Conservation (phyloP, 352 stramenopile genomes). For the Saprolegnia parasitica region DNA sequence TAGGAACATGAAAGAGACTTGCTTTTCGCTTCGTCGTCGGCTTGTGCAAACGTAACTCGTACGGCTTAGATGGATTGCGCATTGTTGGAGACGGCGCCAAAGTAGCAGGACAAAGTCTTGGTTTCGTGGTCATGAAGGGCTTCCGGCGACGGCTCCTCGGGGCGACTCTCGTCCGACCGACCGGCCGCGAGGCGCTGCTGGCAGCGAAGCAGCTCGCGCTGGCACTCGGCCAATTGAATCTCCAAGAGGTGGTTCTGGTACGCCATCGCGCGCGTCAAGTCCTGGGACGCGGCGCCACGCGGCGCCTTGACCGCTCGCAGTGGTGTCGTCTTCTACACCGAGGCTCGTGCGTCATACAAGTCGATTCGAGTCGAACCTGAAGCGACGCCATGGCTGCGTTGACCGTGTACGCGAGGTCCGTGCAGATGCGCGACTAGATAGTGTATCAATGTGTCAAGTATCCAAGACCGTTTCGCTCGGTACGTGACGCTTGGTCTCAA, state of each 20-base stretch:
- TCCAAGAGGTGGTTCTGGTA: constrained; percentile 59
- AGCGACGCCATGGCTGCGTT: constrained; percentile 78
- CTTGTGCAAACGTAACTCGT: too few relatives aligned
- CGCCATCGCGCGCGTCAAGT: constrained; percentile 56
- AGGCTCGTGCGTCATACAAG: too few relatives aligned
- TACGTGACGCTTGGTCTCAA: constrained; percentile 50
- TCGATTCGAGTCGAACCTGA: neutral
- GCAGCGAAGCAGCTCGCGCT: constrained; percentile 38
- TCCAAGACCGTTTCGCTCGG: neutral
- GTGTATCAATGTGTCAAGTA: neutral
- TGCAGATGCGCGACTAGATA: constrained; percentile 54
- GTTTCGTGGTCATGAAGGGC: neutral
- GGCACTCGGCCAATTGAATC: constrained; percentile 44
- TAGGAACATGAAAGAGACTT: too few relatives aligned
- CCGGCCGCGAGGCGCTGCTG: constrained; percentile 5
- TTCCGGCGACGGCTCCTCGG: neutral
- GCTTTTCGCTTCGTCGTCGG: too few relatives aligned
- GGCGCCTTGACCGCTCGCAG: constrained; percentile 34
- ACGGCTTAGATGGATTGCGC: neutral
- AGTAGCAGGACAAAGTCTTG: neutral
- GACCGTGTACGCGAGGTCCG: constrained; percentile 69
- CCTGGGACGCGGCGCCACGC: constrained; percentile 44
- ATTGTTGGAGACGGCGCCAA: neutral
- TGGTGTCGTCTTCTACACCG: neutral
- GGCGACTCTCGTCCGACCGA: neutral